Evolutionary conservation across 768 basidiomycete species (phyloP).

Genomic region (Russula dissimulans): DNA sequence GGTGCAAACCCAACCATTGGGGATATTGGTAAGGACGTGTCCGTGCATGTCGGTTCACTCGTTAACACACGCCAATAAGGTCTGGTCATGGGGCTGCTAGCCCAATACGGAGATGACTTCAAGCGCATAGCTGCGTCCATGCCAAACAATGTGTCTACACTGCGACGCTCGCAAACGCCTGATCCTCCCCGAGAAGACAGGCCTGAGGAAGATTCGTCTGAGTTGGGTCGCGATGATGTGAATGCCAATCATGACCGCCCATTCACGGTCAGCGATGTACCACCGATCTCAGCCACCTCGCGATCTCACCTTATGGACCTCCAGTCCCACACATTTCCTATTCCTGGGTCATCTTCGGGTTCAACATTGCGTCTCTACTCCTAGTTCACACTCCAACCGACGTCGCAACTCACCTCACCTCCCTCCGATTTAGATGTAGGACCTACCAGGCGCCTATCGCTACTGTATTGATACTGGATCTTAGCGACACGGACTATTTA

Average conservation of each 20-base stretch:
- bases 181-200: constrained; percentile 14
- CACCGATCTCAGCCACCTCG: constrained; percentile 14
- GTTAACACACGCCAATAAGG: constrained; percentile 25
- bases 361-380: constrained; percentile 11
- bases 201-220: constrained; percentile 19
- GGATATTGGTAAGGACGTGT: constrained; percentile 45
- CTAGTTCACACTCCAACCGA: not conserved
- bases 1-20: constrained; percentile 38
- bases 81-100: constrained; percentile 46
- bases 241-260: not conserved
- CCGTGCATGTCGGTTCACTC: constrained; percentile 11
- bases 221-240: not conserved
- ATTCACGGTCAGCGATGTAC: constrained; percentile 6
- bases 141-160: constrained; percentile 43
- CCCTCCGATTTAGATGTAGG: constrained; percentile 14
- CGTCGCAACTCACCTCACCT: not conserved
- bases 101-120: constrained; percentile 57
- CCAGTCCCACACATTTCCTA: constrained; percentile 1
- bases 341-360: constrained; percentile 2
- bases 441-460: constrained; percentile 5
- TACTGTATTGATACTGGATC: constrained; percentile 16
- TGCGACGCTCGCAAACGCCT: constrained; percentile 25
- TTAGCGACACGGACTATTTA: constrained; percentile 10
- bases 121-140: constrained; percentile 60
- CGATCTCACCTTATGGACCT: constrained; percentile 13